Percentiles rank a stretch among this genome's conserved stretches.
phyloP scores from a whole-genome alignment of 2,329 filamentous ascomycete genomes.

The Exophiala xenobiotica region DNA sequence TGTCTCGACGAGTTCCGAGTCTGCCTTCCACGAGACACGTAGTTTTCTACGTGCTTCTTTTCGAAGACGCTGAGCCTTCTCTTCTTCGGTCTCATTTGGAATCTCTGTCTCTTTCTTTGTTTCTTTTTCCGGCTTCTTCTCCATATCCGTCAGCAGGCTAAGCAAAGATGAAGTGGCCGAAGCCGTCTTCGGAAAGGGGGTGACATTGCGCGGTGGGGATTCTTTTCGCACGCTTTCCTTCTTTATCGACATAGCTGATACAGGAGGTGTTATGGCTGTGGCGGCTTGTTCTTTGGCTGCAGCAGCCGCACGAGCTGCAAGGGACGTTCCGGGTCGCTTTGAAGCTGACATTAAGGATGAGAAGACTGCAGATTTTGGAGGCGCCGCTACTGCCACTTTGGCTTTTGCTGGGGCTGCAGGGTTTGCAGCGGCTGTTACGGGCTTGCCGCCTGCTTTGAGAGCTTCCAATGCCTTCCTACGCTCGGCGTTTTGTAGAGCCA shows the following conservation, averaged over 20 bases:
- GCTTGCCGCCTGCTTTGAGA: conserved; percentile 18
- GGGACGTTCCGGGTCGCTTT: conserved; percentile 52
- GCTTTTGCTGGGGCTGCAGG: conserved; percentile 33
- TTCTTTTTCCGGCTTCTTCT: conserved; percentile 56
- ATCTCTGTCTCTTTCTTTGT: conserved; percentile 53
- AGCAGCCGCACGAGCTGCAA: conserved; percentile 49
- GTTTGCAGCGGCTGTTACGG: conserved; percentile 9
- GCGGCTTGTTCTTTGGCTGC: conserved; percentile 34
- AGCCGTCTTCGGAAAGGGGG: background rate
- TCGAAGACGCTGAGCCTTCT: conserved; percentile 57
- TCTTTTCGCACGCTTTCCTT: conserved; percentile 39
- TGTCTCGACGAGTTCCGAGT: conserved; percentile 56
- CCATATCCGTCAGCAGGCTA: conserved; percentile 49
- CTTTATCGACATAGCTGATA: conserved; percentile 29
- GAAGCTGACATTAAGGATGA: conserved; percentile 49
- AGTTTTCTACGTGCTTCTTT: conserved; percentile 62
- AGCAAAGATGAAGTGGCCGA: conserved; percentile 49
- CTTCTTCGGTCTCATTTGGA: conserved; percentile 59
- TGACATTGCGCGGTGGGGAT: conserved; percentile 26
- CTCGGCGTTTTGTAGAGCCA: conserved; percentile 31
- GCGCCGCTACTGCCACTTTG: conserved; percentile 34
- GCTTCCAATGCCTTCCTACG: conserved; percentile 26
- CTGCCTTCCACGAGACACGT: conserved; percentile 61
- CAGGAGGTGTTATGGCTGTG: conserved; percentile 32
- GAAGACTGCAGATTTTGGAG: conserved; percentile 47